phyloP scores from a whole-genome alignment of 441 rosid species.

The Biscutella auriculata region DNA sequence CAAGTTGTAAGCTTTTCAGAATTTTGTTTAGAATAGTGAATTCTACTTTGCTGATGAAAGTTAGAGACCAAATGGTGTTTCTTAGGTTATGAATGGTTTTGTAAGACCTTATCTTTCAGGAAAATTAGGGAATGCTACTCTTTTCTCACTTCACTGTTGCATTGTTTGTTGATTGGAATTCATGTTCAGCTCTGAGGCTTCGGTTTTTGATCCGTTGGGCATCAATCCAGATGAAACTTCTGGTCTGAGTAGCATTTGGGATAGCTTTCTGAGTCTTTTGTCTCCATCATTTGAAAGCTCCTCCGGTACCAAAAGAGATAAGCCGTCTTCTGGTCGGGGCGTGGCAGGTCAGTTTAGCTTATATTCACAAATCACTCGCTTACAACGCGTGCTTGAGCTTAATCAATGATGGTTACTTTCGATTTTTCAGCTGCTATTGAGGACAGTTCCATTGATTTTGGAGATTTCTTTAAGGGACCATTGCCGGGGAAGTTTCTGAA shows the following conservation, averaged over 20 bases:
- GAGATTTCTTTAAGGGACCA: constrained; percentile 92
- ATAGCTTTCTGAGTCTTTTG: constrained; percentile 39
- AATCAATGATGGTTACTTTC: constrained; percentile 22
- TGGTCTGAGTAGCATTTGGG: constrained; percentile 46
- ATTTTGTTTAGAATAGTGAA: neutral
- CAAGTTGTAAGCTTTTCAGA: constrained; percentile 5
- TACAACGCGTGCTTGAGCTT: neutral
- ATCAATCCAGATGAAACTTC: constrained; percentile 42
- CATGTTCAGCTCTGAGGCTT: constrained; percentile 38
- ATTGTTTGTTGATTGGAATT: constrained; percentile 28
- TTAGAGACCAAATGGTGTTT: too few species aligned
- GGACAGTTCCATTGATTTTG: constrained; percentile 93
- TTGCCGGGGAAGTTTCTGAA: constrained; percentile 85
- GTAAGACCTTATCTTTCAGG: too few species aligned
- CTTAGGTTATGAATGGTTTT: too few species aligned
- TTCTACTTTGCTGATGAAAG: neutral
- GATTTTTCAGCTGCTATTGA: constrained; percentile 75
- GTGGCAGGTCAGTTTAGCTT: constrained; percentile 52
- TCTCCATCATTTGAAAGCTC: constrained; percentile 46
- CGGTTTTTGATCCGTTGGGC: constrained; percentile 81
- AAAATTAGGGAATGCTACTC: too few species aligned
- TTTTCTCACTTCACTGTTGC: constrained; percentile 7
- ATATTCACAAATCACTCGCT: neutral
- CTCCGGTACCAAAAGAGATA: constrained; percentile 55
- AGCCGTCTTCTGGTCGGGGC: constrained; percentile 59